Conservation (phyloP, 129 eudicot species). For the Helianthus annuus region HanXRQr2.0-SUNRISE NC_035437.2:112127778-112128277, state of each 20-base stretch:
- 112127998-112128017: not conserved
- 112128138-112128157: not conserved
- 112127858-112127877: conserved; percentile 89
- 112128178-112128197: too few species aligned
- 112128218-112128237: not conserved
- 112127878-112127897: conserved; percentile 54
- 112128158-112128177: too few species aligned
- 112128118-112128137: not conserved
- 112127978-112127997: conserved; percentile 7
- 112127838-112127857: conserved; percentile 54
- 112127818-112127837: conserved; percentile 51
- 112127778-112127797: not conserved
- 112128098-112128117: too few species aligned
- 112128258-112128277: not conserved
- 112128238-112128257: not conserved
- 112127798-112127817: conserved; percentile 24
- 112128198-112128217: too few species aligned
- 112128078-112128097: too few species aligned
- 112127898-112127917: conserved; percentile 82
- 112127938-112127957: conserved; percentile 79
- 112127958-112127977: conserved; percentile 94
- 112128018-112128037: not conserved
- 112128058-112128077: too few species aligned
- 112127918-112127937: conserved; percentile 81
- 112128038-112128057: too few species aligned